Base-by-base conservation (phyloP, 2,329 filamentous ascomycete genomes). In the Pseudogymnoascus sp. region DNA sequence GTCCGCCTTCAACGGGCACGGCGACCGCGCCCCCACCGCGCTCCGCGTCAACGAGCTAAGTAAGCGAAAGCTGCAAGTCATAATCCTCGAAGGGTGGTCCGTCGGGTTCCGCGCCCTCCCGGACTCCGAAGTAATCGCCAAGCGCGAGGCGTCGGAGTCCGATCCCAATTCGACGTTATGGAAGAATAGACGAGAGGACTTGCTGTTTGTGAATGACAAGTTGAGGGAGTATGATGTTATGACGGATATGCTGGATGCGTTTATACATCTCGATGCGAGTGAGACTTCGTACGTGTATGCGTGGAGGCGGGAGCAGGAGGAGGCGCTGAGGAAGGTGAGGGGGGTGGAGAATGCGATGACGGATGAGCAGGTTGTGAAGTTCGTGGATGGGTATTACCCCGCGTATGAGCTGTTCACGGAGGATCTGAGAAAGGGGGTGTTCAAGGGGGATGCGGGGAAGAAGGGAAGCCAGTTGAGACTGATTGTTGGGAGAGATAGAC, bases 61-160 rank as follows among this genome's bases (percentile, higher is more conserved):
- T 11, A 44, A 66, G 33, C 44, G 62, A 1, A 65, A 62, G 6
- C 73, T 74, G 23, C 68, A 77, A 3, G 80, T 89, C 1, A 79
- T 90, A 0, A 81, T 90, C 23, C 87, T 90, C 66, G 87, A 90
- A 73, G 87, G 87, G 1, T 90, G 87, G 87, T 89, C 85, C 72
- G 82, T 90, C 2, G 87, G 87, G 0, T 90, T 90, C 71, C 81
- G 82, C 8, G 76, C 86, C 0, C 74, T 88, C 21, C 70, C 77
- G 17, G 74, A 79, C 1, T 68, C 72, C 0, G 76, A 76, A 0
- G 69, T 89, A 1, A 73, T 76, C 64, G 83, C 80, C 78, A 69
- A 70, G 73, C 72, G 61, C 72, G 79, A 23, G 74, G 75, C 8
- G 67, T 73, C 42, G 35, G 68, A 38, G 67, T 31, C 61, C 2